phyloP scores from a whole-genome alignment of 2,329 filamentous ascomycete species.

The Claviceps cyperi region DNA sequence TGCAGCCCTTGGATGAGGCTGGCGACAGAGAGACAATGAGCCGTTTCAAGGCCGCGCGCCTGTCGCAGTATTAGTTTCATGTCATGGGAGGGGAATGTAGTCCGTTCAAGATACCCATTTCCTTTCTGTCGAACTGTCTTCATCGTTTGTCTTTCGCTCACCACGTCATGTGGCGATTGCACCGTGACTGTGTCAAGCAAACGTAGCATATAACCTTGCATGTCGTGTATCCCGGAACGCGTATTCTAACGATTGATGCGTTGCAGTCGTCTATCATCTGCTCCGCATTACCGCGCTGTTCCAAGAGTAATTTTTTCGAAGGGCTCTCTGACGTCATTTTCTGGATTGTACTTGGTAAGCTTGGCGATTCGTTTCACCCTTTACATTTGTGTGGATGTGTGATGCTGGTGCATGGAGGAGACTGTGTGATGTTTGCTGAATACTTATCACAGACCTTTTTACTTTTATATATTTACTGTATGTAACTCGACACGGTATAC shows the following conservation, averaged over 20 bases:
- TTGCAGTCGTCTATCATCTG: conserved; percentile 36
- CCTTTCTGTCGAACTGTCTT: neutral
- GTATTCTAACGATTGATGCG: conserved; percentile 36
- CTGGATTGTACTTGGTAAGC: conserved; percentile 24
- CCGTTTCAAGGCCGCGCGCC: conserved; percentile 57
- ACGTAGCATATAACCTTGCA: conserved; percentile 6
- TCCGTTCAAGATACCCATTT: neutral
- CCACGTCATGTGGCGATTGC: no score
- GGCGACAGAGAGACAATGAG: conserved; percentile 52
- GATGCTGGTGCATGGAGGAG: no score
- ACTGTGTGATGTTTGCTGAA: neutral
- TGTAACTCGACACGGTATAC: no score
- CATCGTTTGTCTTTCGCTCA: neutral
- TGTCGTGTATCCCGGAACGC: conserved; percentile 12
- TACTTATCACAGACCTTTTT: neutral
- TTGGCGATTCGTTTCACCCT: conserved; percentile 50
- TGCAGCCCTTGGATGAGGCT: conserved; percentile 53
- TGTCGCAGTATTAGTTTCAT: conserved; percentile 34
- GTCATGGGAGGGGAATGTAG: neutral
- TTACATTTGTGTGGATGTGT: conserved; percentile 26
- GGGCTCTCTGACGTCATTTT: conserved; percentile 47
- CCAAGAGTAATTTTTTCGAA: conserved; percentile 36
- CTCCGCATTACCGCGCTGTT: conserved; percentile 37
- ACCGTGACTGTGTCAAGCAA: neutral
- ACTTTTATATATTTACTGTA: no score